Evolutionary conservation across 352 stramenopile genomes (phyloP).

Genomic region (Blastocystis sp.): DNA sequence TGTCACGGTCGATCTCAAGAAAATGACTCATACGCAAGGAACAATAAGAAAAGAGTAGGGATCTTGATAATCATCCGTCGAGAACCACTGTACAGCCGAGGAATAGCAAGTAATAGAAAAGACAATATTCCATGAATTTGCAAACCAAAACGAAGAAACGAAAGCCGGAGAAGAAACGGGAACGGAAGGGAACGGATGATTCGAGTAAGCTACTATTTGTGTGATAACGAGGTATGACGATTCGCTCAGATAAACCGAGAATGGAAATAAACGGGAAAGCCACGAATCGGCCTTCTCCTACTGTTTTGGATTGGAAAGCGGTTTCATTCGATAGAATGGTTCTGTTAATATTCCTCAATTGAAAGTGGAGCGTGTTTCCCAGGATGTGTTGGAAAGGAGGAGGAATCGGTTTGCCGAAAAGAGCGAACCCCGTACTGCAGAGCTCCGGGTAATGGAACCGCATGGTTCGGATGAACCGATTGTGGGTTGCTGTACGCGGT

Average conservation of each 20-base stretch:
- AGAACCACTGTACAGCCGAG: neutral
- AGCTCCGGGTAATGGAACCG: too few species aligned
- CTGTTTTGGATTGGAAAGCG: too few species aligned
- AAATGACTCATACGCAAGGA: neutral
- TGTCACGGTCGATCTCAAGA: neutral
- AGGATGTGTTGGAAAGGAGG: neutral
- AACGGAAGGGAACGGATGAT: too few species aligned
- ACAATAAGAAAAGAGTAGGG: neutral
- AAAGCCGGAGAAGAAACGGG: neutral
- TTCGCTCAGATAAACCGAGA: neutral
- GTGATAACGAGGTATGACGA: neutral
- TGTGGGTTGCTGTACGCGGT: neutral
- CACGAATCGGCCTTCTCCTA: neutral
- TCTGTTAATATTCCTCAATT: too few species aligned
- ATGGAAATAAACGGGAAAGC: neutral
- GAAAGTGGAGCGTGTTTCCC: too few species aligned
- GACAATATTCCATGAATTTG: neutral
- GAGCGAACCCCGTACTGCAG: neutral
- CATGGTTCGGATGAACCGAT: neutral
- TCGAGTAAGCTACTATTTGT: neutral
- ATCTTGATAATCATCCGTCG: neutral
- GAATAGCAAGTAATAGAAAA: too few species aligned
- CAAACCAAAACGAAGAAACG: neutral
- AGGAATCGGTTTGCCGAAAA: constrained; percentile 2
- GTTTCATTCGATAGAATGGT: too few species aligned